Evolutionary conservation across 2,329 filamentous ascomycete genomes (phyloP).

Genomic region (Xylariomycetidae sp.): DNA sequence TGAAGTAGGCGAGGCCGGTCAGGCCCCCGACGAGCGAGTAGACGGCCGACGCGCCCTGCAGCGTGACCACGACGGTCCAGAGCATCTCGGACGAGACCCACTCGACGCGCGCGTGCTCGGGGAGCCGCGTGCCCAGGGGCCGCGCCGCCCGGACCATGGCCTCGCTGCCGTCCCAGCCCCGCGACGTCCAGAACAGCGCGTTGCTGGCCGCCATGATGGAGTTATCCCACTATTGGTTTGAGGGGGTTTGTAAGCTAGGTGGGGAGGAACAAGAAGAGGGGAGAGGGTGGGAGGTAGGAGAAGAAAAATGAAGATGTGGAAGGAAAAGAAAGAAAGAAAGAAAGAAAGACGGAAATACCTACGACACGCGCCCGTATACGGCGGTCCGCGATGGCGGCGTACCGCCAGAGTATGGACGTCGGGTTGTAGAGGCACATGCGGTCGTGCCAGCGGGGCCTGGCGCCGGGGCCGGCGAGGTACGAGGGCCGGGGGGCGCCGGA

Average conservation of each 20-base stretch:
- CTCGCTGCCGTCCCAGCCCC: constrained; percentile 30
- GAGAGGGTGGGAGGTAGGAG: too few species aligned
- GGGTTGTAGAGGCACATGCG: constrained; percentile 27
- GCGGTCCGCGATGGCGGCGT: constrained; percentile 29
- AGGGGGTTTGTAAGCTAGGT: too few species aligned
- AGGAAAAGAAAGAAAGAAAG: too few species aligned
- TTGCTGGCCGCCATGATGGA: constrained; percentile 27
- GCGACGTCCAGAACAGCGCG: constrained; percentile 29
- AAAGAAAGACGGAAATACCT: not conserved
- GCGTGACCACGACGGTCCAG: constrained; percentile 19
- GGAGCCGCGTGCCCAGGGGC: constrained; percentile 11
- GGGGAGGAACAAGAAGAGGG: too few species aligned
- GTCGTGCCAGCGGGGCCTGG: constrained; percentile 29
- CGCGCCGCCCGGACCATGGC: constrained; percentile 14
- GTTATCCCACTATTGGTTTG: constrained; percentile 25
- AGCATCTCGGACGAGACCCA: constrained; percentile 13
- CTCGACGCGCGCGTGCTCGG: constrained; percentile 7
- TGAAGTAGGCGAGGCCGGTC: constrained; percentile 1
- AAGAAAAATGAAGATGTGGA: too few species aligned
- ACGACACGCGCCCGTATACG: constrained; percentile 20
- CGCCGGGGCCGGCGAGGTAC: constrained; percentile 9
- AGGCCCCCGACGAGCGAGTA: constrained; percentile 3
- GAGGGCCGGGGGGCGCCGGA: constrained; percentile 19
- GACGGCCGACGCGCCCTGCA: constrained; percentile 14
- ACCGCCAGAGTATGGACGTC: constrained; percentile 33